Evolutionary conservation across 2,329 filamentous ascomycete species (phyloP).

Genomic region (Phaeosphaeriaceae sp.): DNA sequence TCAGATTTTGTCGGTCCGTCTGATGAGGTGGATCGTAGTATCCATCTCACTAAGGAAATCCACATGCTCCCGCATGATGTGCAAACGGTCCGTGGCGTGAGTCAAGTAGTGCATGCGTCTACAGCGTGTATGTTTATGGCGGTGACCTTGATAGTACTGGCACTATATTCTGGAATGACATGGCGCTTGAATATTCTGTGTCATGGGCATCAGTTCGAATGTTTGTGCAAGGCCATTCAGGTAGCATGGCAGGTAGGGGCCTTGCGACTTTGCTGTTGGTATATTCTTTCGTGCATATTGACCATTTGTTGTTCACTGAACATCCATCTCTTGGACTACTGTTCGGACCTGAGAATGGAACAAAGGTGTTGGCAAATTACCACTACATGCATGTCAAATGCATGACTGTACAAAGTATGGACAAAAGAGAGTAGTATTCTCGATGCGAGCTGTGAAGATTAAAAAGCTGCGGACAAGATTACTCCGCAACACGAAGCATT

Average conservation of each 20-base stretch:
- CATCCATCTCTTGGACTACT: too few species aligned
- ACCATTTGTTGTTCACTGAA: too few species aligned
- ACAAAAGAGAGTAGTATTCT: neutral
- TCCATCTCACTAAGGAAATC: neutral
- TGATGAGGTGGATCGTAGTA: neutral
- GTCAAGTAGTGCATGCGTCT: neutral
- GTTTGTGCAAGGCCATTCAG: too few species aligned
- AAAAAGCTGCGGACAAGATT: neutral
- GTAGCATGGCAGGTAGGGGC: too few species aligned
- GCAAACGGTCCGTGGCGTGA: conserved; percentile 1
- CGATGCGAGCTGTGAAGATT: neutral
- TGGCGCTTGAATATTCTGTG: neutral
- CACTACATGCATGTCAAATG: neutral
- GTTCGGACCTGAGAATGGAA: too few species aligned
- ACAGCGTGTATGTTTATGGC: too few species aligned
- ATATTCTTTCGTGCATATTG: too few species aligned
- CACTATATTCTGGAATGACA: neutral
- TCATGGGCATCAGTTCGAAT: too few species aligned
- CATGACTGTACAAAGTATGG: neutral
- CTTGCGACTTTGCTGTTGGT: too few species aligned
- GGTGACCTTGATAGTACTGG: neutral
- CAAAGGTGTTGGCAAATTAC: too few species aligned
- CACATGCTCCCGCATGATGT: neutral
- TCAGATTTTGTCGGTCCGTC: neutral
- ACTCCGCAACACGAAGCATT: neutral